Conservation (phyloP, 768 basidiomycete genomes). For the Rhizopogon rudus region DNA sequence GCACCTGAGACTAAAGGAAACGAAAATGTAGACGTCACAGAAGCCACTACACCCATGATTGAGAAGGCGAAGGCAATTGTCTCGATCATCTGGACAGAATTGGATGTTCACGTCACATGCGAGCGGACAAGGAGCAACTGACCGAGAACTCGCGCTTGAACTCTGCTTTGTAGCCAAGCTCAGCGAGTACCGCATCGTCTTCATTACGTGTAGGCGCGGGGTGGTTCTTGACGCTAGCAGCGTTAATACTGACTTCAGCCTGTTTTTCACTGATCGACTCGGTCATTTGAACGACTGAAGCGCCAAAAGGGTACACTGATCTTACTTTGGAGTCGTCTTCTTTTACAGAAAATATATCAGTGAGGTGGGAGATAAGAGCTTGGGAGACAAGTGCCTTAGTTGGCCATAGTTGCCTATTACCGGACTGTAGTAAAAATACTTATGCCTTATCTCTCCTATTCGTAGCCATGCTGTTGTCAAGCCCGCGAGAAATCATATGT, state of each 20-base stretch:
- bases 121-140: constrained; percentile 9
- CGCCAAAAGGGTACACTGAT: neutral
- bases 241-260: constrained; percentile 6
- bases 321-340: constrained; percentile 4
- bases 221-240: constrained; percentile 4
- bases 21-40: constrained; percentile 59
- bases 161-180: constrained; percentile 67
- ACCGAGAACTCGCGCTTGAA: constrained; percentile 75
- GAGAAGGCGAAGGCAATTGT: constrained; percentile 64
- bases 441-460: constrained; percentile 16
- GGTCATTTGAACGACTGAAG: constrained; percentile 3
- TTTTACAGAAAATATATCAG: neutral
- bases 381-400: neutral
- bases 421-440: neutral
- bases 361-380: constrained; percentile 14
- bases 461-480: neutral
- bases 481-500: neutral
- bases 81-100: constrained; percentile 42
- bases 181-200: constrained; percentile 56
- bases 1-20: constrained; percentile 61
- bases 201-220: constrained; percentile 29
- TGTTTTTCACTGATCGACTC: constrained; percentile 17
- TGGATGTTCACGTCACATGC: neutral
- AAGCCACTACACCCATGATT: constrained; percentile 70
- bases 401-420: no score